Conservation (phyloP, 1,284 basidiomycete species). For the Microbotryum scabiosae region DNA sequence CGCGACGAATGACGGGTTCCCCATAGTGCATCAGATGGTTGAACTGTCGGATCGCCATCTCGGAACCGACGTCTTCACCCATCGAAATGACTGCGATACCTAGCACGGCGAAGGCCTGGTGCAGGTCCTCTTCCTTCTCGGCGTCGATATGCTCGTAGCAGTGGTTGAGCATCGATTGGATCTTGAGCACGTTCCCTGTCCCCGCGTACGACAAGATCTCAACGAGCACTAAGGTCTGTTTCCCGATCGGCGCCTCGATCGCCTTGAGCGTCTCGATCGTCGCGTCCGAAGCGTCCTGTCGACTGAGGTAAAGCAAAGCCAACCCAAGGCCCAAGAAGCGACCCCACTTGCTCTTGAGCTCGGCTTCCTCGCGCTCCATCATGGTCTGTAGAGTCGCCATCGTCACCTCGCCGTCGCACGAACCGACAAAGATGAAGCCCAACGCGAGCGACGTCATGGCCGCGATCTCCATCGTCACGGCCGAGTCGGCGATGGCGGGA, state of each 20-base stretch:
- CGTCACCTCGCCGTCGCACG: constrained; percentile 87
- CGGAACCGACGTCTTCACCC: constrained; percentile 96
- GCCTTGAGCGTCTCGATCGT: constrained; percentile 92
- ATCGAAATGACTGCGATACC: constrained; percentile 92
- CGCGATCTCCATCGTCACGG: constrained; percentile 78
- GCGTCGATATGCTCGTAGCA: constrained; percentile 80
- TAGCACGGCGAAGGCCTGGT: constrained; percentile 88
- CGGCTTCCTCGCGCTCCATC: constrained; percentile 74
- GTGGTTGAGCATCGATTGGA: constrained; percentile 86
- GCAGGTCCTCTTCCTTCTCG: constrained; percentile 62
- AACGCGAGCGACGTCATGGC: constrained; percentile 78
- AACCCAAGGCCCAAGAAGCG: constrained; percentile 84
- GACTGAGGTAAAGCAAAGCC: constrained; percentile 85
- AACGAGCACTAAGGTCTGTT: constrained; percentile 83
- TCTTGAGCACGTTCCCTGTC: constrained; percentile 89
- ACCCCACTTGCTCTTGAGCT: constrained; percentile 84
- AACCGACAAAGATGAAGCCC: constrained; percentile 93
- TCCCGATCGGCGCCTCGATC: constrained; percentile 85
- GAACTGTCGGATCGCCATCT: constrained; percentile 92
- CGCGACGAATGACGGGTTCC: constrained; percentile 82
- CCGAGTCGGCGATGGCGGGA: constrained; percentile 73
- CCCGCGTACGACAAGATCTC: constrained; percentile 93
- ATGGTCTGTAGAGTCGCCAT: constrained; percentile 82
- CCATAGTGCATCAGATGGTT: constrained; percentile 99
- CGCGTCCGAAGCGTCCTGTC: constrained; percentile 85